A percentile compares a stretch with the other conserved stretches of the same genome.
Evolutionary conservation across 176 grass and related monocot species (phyloP).

Genomic region (Metroxylon sagu): DNA sequence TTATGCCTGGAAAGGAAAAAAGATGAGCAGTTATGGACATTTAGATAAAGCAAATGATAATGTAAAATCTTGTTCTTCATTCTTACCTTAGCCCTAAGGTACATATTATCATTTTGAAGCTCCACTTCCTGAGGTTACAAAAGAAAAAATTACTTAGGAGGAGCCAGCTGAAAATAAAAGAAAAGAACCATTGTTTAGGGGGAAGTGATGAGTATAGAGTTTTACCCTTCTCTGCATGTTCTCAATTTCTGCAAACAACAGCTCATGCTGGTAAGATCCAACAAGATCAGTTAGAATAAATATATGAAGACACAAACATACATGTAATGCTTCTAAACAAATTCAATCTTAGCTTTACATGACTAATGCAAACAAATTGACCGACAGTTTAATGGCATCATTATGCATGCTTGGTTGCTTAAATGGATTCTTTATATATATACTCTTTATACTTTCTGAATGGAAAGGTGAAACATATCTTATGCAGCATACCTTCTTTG

Average conservation of each 20-base stretch:
- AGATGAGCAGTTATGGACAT: too few relatives aligned
- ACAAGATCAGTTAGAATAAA: neutral
- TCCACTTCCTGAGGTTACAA: slow-evolving; percentile 40
- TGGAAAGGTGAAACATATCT: neutral
- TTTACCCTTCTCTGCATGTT: slow-evolving; percentile 65
- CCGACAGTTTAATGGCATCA: too few relatives aligned
- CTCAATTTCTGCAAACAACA: slow-evolving; percentile 52
- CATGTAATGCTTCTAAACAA: neutral
- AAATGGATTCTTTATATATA: too few relatives aligned
- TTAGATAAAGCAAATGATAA: neutral
- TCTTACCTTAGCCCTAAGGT: slow-evolving; percentile 52
- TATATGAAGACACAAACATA: neutral
- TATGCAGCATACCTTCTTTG: slow-evolving; percentile 41
- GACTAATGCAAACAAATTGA: too few relatives aligned
- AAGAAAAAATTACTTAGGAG: too few relatives aligned
- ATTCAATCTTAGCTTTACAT: too few relatives aligned
- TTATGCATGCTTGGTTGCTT: too few relatives aligned
- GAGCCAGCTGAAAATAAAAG: too few relatives aligned
- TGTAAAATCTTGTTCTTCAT: neutral
- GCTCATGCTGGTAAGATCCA: slow-evolving; percentile 44
- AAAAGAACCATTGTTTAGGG: too few relatives aligned
- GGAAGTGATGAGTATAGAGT: neutral
- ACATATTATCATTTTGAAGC: slow-evolving; percentile 59
- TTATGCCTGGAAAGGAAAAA: too few relatives aligned
- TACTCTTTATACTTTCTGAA: too few relatives aligned